These are phyloP conservation scores for Brasilioporus rufonigricans DNA, from an alignment of 768 basidiomycete species.

Conservation along the genomic window DNA sequence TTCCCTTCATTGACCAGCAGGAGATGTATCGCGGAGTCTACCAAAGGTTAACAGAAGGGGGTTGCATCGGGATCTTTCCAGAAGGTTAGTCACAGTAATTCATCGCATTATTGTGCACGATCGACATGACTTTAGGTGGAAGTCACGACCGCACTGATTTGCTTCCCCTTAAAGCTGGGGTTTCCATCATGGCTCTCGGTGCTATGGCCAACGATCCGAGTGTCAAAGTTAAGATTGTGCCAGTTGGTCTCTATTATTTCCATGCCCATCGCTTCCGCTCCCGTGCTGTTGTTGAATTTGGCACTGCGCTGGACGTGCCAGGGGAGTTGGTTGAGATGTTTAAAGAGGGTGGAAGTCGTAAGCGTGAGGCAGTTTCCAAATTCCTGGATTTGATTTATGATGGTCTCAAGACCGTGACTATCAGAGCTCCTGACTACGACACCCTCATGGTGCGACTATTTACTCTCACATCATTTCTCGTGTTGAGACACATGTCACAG, in stretches of 20 bases:
- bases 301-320: conserved; percentile 90
- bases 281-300: conserved; percentile 96
- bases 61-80: conserved; percentile 95
- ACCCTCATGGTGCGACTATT: conserved; percentile 82
- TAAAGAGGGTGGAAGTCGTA: conserved; percentile 81
- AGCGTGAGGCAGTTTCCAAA: conserved; percentile 86
- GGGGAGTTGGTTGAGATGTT: conserved; percentile 84
- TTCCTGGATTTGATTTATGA: conserved; percentile 92
- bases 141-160: conserved; percentile 97
- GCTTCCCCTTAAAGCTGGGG: conserved; percentile 95
- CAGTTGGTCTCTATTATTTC: conserved; percentile 76
- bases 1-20: conserved; percentile 91
- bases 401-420: conserved; percentile 91
- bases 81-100: conserved; percentile 63
- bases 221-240: conserved; percentile 88
- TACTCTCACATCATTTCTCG: neutral
- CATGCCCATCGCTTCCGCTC: conserved; percentile 89
- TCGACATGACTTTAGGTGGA: conserved; percentile 60
- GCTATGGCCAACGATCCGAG: conserved; percentile 92
- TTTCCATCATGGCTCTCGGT: conserved; percentile 96
- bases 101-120: neutral
- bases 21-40: conserved; percentile 96
- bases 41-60: conserved; percentile 77
- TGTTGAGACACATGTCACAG: conserved; percentile 38
- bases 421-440: conserved; percentile 95